phyloP scores from a whole-genome alignment of 352 stramenopile species.

The Phytophthora pini region DNA sequence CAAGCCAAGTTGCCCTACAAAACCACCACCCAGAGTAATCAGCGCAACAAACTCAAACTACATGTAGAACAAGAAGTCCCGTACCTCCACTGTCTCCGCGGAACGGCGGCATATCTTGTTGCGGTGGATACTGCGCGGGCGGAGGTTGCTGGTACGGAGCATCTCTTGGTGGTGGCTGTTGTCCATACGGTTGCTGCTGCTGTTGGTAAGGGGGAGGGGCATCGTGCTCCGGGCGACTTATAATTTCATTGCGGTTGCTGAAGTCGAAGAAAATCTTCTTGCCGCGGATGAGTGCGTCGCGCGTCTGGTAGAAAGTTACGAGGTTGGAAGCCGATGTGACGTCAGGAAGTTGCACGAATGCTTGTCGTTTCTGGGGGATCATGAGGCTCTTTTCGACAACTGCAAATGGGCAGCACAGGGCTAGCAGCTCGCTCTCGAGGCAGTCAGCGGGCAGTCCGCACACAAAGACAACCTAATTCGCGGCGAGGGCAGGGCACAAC shows the following conservation, averaged over 20 bases:
- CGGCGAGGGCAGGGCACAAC: slow-evolving; percentile 32
- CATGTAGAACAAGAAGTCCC: background rate
- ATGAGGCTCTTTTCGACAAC: slow-evolving; percentile 83
- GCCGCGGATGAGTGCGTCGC: slow-evolving; percentile 75
- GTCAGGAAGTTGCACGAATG: slow-evolving; percentile 84
- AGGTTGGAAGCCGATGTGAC: slow-evolving; percentile 69
- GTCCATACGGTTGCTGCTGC: slow-evolving; percentile 25
- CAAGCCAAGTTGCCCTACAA: slow-evolving; percentile 30
- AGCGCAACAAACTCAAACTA: background rate
- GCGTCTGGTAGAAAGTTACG: slow-evolving; percentile 80
- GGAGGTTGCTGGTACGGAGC: slow-evolving; percentile 30
- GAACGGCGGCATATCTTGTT: slow-evolving; percentile 24
- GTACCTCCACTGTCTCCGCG: slow-evolving; percentile 25
- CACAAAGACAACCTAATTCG: slow-evolving; percentile 76
- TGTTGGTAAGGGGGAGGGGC: slow-evolving; percentile 32
- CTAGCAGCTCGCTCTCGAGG: slow-evolving; percentile 83
- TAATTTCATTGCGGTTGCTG: slow-evolving; percentile 75
- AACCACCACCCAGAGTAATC: background rate
- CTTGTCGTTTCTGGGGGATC: slow-evolving; percentile 77
- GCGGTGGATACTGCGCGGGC: slow-evolving; percentile 29
- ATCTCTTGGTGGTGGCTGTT: slow-evolving; percentile 22
- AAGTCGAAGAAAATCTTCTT: slow-evolving; percentile 86
- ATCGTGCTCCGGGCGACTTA: slow-evolving; percentile 37
- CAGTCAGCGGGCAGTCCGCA: slow-evolving; percentile 76
- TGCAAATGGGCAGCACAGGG: slow-evolving; percentile 81